phyloP scores from a whole-genome alignment of 345 rosid species.

The Aethionema arabicum region DNA sequence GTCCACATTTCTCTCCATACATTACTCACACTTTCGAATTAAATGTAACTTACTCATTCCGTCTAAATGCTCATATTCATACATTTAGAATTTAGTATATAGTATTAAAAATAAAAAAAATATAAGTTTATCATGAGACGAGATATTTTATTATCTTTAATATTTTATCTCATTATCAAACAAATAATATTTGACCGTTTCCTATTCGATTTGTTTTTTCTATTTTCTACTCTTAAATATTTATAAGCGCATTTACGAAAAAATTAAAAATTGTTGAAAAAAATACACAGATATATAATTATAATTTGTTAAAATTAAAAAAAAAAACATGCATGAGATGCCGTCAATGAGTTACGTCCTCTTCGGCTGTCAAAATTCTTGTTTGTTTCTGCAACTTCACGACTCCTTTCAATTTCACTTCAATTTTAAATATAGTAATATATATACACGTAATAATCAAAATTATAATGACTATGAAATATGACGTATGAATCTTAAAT shows the following conservation, averaged over 20 bases:
- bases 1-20: slow-evolving; percentile 24
- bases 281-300: neutral
- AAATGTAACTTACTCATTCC: neutral
- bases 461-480: too few relatives aligned
- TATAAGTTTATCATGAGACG: slow-evolving; percentile 16
- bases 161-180: slow-evolving; percentile 3
- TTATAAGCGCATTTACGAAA: neutral
- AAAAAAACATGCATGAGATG: neutral
- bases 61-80: neutral
- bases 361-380: slow-evolving; percentile 20
- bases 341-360: slow-evolving; percentile 12
- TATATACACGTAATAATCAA: too few relatives aligned
- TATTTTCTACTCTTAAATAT: neutral
- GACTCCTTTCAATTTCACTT: slow-evolving; percentile 8
- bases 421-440: too few relatives aligned
- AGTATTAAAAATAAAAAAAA: neutral
- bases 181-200: neutral
- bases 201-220: neutral
- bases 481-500: too few relatives aligned
- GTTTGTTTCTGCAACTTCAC: slow-evolving; percentile 20
- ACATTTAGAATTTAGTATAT: slow-evolving; percentile 13
- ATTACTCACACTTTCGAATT: slow-evolving; percentile 8
- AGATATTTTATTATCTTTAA: neutral
- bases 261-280: neutral
- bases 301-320: neutral